phyloP scores from a whole-genome alignment of 2,329 filamentous ascomycete species.

The Neopestalotiopsis sp. region DNA sequence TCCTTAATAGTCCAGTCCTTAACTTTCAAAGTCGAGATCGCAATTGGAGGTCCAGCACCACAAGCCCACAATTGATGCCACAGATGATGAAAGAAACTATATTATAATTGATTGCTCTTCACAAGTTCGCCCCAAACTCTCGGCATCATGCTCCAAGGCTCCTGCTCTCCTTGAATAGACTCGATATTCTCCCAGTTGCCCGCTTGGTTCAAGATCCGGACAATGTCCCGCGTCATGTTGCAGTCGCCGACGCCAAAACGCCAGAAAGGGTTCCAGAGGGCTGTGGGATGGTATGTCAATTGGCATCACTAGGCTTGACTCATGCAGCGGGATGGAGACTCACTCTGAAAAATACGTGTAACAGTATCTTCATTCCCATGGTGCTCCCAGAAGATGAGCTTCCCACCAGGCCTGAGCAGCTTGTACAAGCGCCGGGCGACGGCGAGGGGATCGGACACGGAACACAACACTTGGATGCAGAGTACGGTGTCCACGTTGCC shows the following conservation, averaged over 20 bases:
- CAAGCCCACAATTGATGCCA: no score
- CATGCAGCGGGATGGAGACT: no score
- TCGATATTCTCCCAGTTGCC: no score
- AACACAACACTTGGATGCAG: slow-evolving; percentile 10
- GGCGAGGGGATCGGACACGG: not conserved
- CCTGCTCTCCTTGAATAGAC: no score
- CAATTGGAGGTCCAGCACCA: no score
- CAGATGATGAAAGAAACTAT: no score
- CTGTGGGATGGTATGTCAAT: not conserved
- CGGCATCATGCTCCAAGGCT: no score
- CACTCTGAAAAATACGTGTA: not conserved
- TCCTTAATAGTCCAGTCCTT: no score
- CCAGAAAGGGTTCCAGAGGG: not conserved
- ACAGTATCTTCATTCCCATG: not conserved
- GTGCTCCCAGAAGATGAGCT: slow-evolving; percentile 14
- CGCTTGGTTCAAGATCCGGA: no score
- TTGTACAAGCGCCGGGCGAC: slow-evolving; percentile 1
- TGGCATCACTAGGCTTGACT: not conserved
- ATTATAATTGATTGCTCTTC: no score
- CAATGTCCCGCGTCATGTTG: not conserved
- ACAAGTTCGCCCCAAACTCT: no score
- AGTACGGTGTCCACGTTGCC: not conserved
- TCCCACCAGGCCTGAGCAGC: slow-evolving; percentile 11
- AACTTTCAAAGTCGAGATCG: no score
- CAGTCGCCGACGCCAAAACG: not conserved